Evolutionary conservation across 192 early-diverging fungal species (phyloP).

Genomic region (Podochytrium sp.): DNA sequence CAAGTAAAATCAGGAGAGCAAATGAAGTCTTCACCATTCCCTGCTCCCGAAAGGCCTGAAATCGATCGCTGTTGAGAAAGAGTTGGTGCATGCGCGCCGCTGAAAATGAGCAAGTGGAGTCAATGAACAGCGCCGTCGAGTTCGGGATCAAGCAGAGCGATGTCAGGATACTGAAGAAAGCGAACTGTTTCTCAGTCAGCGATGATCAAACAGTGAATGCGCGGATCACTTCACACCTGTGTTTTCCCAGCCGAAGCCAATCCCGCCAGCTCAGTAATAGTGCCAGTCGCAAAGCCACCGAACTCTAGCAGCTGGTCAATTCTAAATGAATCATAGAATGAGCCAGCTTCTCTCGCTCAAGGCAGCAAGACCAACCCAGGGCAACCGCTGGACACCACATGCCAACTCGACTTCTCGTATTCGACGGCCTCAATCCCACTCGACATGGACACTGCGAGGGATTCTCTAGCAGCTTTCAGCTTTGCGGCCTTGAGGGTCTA

Average conservation of each 20-base stretch:
- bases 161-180: constrained; percentile 15
- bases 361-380: constrained; percentile 1
- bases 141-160: background rate
- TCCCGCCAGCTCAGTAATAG: constrained; percentile 28
- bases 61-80: constrained; percentile 4
- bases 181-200: constrained; percentile 11
- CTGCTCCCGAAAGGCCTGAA: background rate
- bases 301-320: constrained; percentile 21
- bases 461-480: background rate
- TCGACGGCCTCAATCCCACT: background rate
- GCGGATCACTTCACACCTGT: constrained; percentile 1
- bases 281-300: constrained; percentile 8
- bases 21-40: background rate
- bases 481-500: background rate
- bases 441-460: background rate
- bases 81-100: constrained; percentile 2
- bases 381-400: constrained; percentile 7
- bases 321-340: background rate
- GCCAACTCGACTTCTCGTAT: background rate
- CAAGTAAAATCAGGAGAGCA: background rate
- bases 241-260: constrained; percentile 23
- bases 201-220: background rate
- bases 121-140: constrained; percentile 12
- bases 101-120: constrained; percentile 16
- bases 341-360: background rate